Percentiles rank a stretch among this genome's conserved stretches.
phyloP scores from a whole-genome alignment of 139 green algal genomes.

The Limnomonas spitsbergensis region DNA sequence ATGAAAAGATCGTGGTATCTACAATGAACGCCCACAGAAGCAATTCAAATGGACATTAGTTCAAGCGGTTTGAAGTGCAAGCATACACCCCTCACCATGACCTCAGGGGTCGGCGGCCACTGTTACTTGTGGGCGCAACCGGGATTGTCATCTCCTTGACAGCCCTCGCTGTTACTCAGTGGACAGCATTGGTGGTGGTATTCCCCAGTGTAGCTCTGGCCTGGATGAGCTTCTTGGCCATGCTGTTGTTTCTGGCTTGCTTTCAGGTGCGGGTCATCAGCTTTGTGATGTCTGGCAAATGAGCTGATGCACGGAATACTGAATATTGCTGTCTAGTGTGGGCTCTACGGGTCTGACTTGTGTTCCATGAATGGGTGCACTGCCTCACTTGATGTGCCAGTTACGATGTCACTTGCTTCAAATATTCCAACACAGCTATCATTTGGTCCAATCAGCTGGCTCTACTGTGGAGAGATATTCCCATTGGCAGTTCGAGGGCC shows the following conservation, averaged over 20 bases:
- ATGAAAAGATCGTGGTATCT: no score
- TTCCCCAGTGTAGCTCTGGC: background rate
- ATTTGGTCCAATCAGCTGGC: constrained; percentile 90
- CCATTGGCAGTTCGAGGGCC: constrained; percentile 51
- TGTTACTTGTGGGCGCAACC: constrained; percentile 11
- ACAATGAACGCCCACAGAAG: no score
- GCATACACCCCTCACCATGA: background rate
- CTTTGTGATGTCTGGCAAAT: background rate
- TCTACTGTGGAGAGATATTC: constrained; percentile 14
- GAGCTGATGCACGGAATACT: no score
- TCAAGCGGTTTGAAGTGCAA: no score
- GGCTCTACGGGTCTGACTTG: background rate
- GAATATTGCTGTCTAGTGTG: background rate
- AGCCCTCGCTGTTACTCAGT: constrained; percentile 6
- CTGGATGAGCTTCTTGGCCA: background rate
- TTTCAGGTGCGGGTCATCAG: constrained; percentile 9
- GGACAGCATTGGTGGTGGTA: background rate
- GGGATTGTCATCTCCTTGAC: constrained; percentile 1
- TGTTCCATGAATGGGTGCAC: background rate
- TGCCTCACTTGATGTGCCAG: background rate
- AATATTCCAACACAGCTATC: constrained; percentile 45
- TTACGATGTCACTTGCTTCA: background rate
- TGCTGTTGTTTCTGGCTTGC: background rate
- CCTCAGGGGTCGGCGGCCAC: constrained; percentile 11
- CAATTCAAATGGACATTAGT: no score